A percentile compares a stretch with the other conserved stretches of the same genome.
Conservation (phyloP, 352 stramenopile genomes). For the Phytophthora quininea region DNA sequence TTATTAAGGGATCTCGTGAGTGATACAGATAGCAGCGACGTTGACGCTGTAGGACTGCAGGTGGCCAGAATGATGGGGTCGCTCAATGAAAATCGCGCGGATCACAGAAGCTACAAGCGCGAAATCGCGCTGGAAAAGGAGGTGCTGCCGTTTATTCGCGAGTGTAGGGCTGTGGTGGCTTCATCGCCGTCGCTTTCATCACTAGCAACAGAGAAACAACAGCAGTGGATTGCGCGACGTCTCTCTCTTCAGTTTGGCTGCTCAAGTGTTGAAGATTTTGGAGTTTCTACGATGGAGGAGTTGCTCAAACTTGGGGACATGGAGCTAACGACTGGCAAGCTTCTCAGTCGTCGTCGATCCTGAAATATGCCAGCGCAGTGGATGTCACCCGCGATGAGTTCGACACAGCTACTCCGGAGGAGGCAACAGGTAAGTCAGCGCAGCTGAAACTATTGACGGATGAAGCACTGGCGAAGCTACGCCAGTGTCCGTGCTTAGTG, state of each 20-base stretch:
- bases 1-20: conserved; percentile 24
- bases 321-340: conserved; percentile 3
- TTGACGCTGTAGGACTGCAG: conserved; percentile 12
- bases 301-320: conserved; percentile 29
- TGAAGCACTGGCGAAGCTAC: conserved; percentile 53
- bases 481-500: conserved; percentile 64
- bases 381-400: conserved; percentile 22
- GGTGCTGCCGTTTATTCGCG: conserved; percentile 33
- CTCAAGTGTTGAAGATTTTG: conserved; percentile 20
- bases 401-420: conserved; percentile 1
- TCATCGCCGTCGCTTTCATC: conserved; percentile 30
- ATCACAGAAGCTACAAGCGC: not conserved
- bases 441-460: conserved; percentile 42
- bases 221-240: conserved; percentile 38
- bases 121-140: conserved; percentile 26
- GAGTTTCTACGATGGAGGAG: conserved; percentile 26
- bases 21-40: conserved; percentile 8
- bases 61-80: conserved; percentile 17
- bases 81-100: not conserved
- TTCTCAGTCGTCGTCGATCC: conserved; percentile 21
- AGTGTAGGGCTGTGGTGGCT: conserved; percentile 29
- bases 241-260: conserved; percentile 36
- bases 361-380: conserved; percentile 51
- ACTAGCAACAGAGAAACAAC: conserved; percentile 34
- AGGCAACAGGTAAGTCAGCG: conserved; percentile 54